A percentile compares a stretch with the other conserved stretches of the same genome.
Evolutionary conservation across 1,284 basidiomycete species (phyloP).

Genomic region (Caloboletus firmus): DNA sequence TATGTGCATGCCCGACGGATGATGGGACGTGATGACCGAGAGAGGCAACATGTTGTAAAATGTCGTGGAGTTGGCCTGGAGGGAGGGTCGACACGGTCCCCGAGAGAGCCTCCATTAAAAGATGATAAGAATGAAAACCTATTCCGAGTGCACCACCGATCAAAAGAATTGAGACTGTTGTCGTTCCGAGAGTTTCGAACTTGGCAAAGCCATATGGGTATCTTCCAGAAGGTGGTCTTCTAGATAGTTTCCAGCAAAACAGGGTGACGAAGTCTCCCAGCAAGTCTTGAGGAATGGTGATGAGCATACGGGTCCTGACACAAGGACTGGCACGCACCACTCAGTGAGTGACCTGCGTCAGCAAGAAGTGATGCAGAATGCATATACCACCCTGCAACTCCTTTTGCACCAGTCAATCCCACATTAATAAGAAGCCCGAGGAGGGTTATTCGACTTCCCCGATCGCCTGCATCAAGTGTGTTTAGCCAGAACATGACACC

Average conservation of each 20-base stretch:
- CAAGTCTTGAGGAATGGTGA: conserved; percentile 50
- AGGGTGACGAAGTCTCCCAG: conserved; percentile 92
- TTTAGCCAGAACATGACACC: conserved; percentile 6
- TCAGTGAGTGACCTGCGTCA: conserved; percentile 93
- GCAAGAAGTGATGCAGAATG: conserved; percentile 92
- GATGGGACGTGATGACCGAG: conserved; percentile 53
- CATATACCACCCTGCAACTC: conserved; percentile 80
- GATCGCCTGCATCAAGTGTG: conserved; percentile 53
- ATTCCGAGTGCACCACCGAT: conserved; percentile 89
- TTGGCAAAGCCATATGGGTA: conserved; percentile 93
- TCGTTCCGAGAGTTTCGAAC: conserved; percentile 91
- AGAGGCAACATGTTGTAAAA: conserved; percentile 56
- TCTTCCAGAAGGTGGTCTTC: conserved; percentile 69
- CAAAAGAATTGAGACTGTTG: conserved; percentile 80
- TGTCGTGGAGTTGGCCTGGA: conserved; percentile 59
- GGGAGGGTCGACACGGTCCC: conserved; percentile 57
- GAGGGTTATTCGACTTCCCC: conserved; percentile 82
- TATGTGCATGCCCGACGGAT: conserved; percentile 50
- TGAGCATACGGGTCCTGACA: conserved; percentile 1
- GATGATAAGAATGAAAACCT: conserved; percentile 87
- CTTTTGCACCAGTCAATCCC: conserved; percentile 81
- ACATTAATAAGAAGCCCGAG: conserved; percentile 88
- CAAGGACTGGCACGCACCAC: conserved; percentile 54
- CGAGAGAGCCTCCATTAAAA: conserved; percentile 68
- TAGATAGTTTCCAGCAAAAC: conserved; percentile 87